These are phyloP conservation scores for Eragrostis nindensis DNA, from an alignment of 176 grass and related monocot genomes.

Conservation along the genomic window DNA sequence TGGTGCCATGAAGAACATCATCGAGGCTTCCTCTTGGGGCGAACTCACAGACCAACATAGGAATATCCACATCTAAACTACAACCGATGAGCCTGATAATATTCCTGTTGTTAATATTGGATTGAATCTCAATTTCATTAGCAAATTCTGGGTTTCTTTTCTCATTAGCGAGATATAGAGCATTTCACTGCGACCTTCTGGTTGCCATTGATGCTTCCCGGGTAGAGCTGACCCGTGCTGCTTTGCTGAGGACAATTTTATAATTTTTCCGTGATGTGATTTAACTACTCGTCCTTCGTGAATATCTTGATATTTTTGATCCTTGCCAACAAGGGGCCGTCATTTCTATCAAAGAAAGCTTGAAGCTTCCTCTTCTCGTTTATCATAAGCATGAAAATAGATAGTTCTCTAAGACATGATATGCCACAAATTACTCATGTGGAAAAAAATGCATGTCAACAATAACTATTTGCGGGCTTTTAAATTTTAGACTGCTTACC, in stretches of 20 bases:
- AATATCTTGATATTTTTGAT: conserved; percentile 15
- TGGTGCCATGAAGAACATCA: background rate
- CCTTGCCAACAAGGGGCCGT: background rate
- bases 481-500: too few relatives aligned
- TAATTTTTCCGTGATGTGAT: background rate
- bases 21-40: background rate
- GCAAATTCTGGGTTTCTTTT: background rate
- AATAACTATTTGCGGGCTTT: too few relatives aligned
- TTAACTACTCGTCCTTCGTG: background rate
- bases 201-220: background rate
- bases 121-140: background rate
- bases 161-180: background rate
- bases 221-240: background rate
- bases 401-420: background rate
- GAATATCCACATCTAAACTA: conserved; percentile 40
- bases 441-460: background rate
- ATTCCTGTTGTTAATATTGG: conserved; percentile 22
- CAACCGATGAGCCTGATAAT: conserved; percentile 4
- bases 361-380: background rate
- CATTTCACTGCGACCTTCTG: conserved; percentile 13
- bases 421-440: conserved; percentile 4
- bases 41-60: conserved; percentile 39
- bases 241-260: background rate
- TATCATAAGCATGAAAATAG: background rate
- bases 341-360: background rate